phyloP scores from a whole-genome alignment of 441 rosid genomes.

The Bruguiera hainesii region DNA sequence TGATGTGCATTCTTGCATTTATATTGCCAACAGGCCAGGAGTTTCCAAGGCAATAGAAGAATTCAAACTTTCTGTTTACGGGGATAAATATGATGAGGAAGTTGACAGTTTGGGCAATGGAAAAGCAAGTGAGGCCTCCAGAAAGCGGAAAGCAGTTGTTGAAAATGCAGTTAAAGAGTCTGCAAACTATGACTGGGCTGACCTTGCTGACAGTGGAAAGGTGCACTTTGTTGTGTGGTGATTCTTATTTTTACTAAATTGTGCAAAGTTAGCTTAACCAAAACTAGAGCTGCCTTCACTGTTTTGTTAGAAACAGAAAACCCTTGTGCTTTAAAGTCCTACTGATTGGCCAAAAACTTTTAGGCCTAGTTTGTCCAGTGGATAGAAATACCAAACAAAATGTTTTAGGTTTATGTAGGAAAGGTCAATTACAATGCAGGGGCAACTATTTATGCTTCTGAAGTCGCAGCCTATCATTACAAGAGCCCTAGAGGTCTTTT shows the following conservation, averaged over 20 bases:
- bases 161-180: constrained; percentile 45
- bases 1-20: background rate
- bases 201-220: constrained; percentile 78
- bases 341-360: no score
- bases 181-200: constrained; percentile 59
- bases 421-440: no score
- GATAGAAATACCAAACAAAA: no score
- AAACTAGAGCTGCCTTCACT: background rate
- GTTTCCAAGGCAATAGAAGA: constrained; percentile 65
- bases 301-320: background rate
- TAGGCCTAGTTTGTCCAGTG: no score
- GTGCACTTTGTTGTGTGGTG: constrained; percentile 27
- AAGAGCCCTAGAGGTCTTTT: no score
- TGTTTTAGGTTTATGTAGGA: no score
- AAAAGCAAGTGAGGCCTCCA: constrained; percentile 47
- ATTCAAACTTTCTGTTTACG: constrained; percentile 71
- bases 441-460: no score
- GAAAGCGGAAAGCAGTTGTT: constrained; percentile 59
- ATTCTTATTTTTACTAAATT: background rate
- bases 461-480: no score
- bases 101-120: constrained; percentile 33
- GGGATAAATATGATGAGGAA: constrained; percentile 63
- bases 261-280: background rate
- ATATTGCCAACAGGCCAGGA: constrained; percentile 45
- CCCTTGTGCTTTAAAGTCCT: no score